These are phyloP conservation scores for Hippophae rhamnoides DNA, from an alignment of 306 rosid genomes.

Conservation along the genomic window DNA sequence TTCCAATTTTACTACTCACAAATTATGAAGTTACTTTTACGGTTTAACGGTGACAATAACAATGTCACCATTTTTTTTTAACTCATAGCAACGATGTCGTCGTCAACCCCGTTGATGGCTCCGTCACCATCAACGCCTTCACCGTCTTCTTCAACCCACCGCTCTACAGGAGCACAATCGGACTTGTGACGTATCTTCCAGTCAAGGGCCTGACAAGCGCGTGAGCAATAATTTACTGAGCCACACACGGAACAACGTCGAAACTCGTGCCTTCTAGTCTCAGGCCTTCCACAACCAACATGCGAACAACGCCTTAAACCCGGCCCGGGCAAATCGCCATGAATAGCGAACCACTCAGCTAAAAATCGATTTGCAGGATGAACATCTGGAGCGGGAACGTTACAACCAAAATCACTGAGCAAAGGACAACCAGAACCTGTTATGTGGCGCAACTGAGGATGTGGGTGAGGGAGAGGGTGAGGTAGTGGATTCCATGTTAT, in stretches of 20 bases:
- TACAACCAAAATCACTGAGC: constrained; percentile 79
- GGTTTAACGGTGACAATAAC: too few relatives aligned
- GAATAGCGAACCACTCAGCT: constrained; percentile 57
- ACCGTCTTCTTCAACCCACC: constrained; percentile 58
- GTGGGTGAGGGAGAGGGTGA: constrained; percentile 16
- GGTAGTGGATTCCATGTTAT: constrained; percentile 39
- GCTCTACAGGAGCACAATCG: constrained; percentile 62
- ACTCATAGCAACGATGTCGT: constrained; percentile 31
- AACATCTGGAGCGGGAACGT: constrained; percentile 67
- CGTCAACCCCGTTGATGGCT: constrained; percentile 25
- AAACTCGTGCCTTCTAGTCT: constrained; percentile 74
- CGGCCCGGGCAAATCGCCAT: constrained; percentile 31
- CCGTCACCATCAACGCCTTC: constrained; percentile 34
- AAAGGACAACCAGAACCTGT: constrained; percentile 55
- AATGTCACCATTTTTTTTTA: constrained; percentile 1
- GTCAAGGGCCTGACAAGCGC: constrained; percentile 94
- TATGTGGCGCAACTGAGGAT: constrained; percentile 24
- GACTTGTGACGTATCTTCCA: constrained; percentile 90
- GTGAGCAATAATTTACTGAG: constrained; percentile 74
- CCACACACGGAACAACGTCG: constrained; percentile 93
- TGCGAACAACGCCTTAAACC: constrained; percentile 68
- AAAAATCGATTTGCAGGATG: constrained; percentile 64
- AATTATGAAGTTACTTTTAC: too few relatives aligned
- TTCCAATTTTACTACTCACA: too few relatives aligned
- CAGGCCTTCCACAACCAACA: constrained; percentile 84